Percentiles rank a stretch among this genome's conserved stretches.
These are phyloP conservation scores for apple (Malus domestica) DNA, from an alignment of 306 rosid genomes.

Conservation along the genomic window ASM211411v1 NC_041799.1:11940501-11941000, in stretches of 20 bases:
- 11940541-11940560: background rate
- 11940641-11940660: conserved; percentile 7
- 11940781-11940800: conserved; percentile 57
- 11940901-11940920: conserved; percentile 50
- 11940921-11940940: background rate
- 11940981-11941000: background rate
- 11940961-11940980: background rate
- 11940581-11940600: background rate
- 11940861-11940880: conserved; percentile 76
- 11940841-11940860: conserved; percentile 98
- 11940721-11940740: conserved; percentile 58
- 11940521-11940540: background rate
- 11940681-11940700: conserved; percentile 11
- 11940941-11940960: background rate
- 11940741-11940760: conserved; percentile 89
- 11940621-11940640: conserved; percentile 1
- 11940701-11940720: conserved; percentile 5
- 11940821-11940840: conserved; percentile 60
- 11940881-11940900: conserved; percentile 70
- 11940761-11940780: conserved; percentile 82
- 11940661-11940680: conserved; percentile 18
- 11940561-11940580: background rate
- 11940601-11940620: conserved; percentile 22
- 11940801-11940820: conserved; percentile 90
- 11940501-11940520: background rate